phyloP scores from a whole-genome alignment of 2,329 filamentous ascomycete genomes.

The Dactylellina sp. region DNA sequence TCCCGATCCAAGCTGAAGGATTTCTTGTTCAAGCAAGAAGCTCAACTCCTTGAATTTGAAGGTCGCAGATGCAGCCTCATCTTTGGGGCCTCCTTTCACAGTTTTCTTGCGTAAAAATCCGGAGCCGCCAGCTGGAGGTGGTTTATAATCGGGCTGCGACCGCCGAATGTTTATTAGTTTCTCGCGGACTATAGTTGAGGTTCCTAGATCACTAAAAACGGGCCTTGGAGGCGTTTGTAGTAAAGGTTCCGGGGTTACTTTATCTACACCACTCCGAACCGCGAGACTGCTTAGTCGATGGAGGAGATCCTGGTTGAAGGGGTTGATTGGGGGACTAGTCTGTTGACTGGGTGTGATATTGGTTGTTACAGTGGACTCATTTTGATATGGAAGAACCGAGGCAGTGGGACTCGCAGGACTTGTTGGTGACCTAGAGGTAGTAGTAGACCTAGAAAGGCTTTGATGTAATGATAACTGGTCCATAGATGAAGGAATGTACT shows the following conservation, averaged over 20 bases:
- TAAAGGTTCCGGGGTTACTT: constrained; percentile 32
- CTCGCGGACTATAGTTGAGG: constrained; percentile 24
- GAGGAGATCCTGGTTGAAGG: constrained; percentile 10
- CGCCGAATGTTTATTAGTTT: constrained; percentile 48
- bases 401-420: constrained; percentile 26
- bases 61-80: constrained; percentile 31
- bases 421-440: constrained; percentile 7
- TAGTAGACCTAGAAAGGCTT: constrained; percentile 19
- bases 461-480: constrained; percentile 33
- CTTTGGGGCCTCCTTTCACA: constrained; percentile 7
- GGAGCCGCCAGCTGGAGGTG: constrained; percentile 30
- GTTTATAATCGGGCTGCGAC: constrained; percentile 48
- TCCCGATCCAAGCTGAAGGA: constrained; percentile 18
- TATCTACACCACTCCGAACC: constrained; percentile 33
- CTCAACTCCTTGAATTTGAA: constrained; percentile 53
- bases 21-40: constrained; percentile 30
- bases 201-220: constrained; percentile 24
- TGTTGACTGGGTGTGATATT: constrained; percentile 19
- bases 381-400: constrained; percentile 10
- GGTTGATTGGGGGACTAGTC: neutral
- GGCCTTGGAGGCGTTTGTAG: constrained; percentile 32
- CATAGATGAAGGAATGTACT: constrained; percentile 24
- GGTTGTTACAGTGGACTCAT: constrained; percentile 18
- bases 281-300: constrained; percentile 34
- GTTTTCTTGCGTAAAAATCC: constrained; percentile 52